Conservation (phyloP, 1,139 yeast genomes). For the Blastobotrys persicus region DNA sequence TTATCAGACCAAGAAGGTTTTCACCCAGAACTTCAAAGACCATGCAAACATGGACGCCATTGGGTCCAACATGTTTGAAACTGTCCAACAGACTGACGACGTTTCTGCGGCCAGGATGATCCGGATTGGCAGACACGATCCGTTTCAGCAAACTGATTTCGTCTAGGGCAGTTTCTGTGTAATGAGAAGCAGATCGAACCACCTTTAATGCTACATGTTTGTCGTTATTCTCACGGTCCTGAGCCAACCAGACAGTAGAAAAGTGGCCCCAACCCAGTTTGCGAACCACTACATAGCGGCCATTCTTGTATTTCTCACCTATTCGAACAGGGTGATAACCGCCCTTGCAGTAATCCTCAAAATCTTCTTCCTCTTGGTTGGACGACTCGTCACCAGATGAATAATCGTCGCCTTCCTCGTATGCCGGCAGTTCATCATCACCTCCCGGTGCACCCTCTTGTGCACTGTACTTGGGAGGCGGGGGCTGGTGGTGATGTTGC, state of each 20-base stretch:
- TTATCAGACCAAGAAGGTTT: slow-evolving; percentile 66
- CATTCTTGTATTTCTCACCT: slow-evolving; percentile 63
- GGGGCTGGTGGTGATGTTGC: slow-evolving; percentile 9
- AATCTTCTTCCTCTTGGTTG: slow-evolving; percentile 58
- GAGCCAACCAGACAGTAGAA: slow-evolving; percentile 85
- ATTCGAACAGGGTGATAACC: slow-evolving; percentile 85
- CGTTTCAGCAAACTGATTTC: slow-evolving; percentile 64
- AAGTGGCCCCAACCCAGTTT: slow-evolving; percentile 93
- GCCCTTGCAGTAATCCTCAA: slow-evolving; percentile 70
- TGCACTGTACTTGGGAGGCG: slow-evolving; percentile 17
- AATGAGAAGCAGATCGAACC: slow-evolving; percentile 65
- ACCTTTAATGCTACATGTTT: slow-evolving; percentile 81
- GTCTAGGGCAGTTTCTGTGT: slow-evolving; percentile 83
- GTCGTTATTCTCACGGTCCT: slow-evolving; percentile 43
- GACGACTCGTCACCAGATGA: slow-evolving; percentile 19
- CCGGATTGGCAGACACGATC: slow-evolving; percentile 48
- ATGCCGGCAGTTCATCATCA: slow-evolving; percentile 16
- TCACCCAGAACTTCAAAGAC: slow-evolving; percentile 89
- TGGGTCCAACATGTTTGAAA: slow-evolving; percentile 74
- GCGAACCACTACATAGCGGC: slow-evolving; percentile 63
- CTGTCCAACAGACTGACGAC: slow-evolving; percentile 70
- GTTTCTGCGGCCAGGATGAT: slow-evolving; percentile 70
- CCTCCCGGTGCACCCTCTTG: background rate
- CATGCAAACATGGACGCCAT: slow-evolving; percentile 84
- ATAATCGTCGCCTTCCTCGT: slow-evolving; percentile 20